Evolutionary conservation across 139 green algal genomes (phyloP).

Genomic region (Picochlorum costavermella): DNA sequence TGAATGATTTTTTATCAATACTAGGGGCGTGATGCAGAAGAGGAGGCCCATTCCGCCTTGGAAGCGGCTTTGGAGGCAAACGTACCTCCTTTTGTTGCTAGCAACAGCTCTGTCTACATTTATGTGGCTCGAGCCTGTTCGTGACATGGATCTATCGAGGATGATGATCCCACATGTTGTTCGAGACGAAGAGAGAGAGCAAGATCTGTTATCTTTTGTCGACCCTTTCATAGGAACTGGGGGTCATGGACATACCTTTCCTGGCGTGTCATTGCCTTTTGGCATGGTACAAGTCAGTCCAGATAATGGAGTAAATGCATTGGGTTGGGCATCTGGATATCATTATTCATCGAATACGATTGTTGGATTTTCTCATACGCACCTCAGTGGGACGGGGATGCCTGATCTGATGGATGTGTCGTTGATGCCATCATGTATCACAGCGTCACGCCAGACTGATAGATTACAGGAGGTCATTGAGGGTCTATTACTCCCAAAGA

Average conservation of each 20-base stretch:
- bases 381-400: conserved; percentile 9
- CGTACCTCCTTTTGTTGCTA: no score
- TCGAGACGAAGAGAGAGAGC: neutral
- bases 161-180: neutral
- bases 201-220: neutral
- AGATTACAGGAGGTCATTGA: no score
- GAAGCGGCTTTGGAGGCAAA: no score
- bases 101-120: no score
- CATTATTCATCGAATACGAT: conserved; percentile 1
- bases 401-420: conserved; percentile 2
- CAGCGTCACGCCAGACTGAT: no score
- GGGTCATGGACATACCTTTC: conserved; percentile 8
- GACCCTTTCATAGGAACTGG: conserved; percentile 9
- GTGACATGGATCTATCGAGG: neutral
- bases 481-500: no score
- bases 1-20: no score
- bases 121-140: no score
- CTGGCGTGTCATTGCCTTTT: conserved; percentile 7
- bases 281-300: conserved; percentile 12
- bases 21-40: no score
- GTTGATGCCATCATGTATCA: neutral
- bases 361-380: conserved; percentile 13
- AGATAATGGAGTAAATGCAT: conserved; percentile 8
- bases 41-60: no score
- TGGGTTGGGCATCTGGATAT: conserved; percentile 9